phyloP scores from a whole-genome alignment of 352 stramenopile genomes.

The Globisporangium mamillatum region DNA sequence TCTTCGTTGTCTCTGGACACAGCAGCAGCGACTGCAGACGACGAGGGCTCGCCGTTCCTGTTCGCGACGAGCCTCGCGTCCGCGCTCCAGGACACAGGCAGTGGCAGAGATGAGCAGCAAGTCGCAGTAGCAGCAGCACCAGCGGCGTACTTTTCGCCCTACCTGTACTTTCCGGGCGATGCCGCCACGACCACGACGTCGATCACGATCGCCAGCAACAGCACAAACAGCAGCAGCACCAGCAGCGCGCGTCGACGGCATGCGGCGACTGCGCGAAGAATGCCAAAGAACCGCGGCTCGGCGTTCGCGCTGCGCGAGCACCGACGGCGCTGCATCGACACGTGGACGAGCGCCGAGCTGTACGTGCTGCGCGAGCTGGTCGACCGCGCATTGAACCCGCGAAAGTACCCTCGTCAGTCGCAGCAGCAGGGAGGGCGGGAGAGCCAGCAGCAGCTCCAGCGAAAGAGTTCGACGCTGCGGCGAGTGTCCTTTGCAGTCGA shows the following conservation, averaged over 20 bases:
- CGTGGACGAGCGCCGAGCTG: constrained; percentile 56
- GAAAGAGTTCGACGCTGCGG: constrained; percentile 13
- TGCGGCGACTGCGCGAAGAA: not conserved
- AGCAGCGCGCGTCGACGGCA: not conserved
- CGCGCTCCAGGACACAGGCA: constrained; percentile 6
- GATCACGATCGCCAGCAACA: not conserved
- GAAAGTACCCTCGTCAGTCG: constrained; percentile 15
- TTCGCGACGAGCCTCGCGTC: constrained; percentile 18
- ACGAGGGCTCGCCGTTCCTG: constrained; percentile 7
- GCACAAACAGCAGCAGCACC: constrained; percentile 5
- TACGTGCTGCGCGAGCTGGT: constrained; percentile 56
- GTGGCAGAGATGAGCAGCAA: not conserved
- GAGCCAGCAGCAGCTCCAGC: constrained; percentile 20
- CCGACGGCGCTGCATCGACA: constrained; percentile 40
- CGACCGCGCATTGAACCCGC: constrained; percentile 33
- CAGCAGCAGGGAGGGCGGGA: constrained; percentile 6
- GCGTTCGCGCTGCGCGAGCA: constrained; percentile 19
- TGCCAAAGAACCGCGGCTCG: constrained; percentile 15
- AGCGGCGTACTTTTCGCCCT: constrained; percentile 16
- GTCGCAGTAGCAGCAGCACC: not conserved
- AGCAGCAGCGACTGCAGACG: not conserved
- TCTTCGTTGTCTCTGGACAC: not conserved
- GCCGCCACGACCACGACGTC: not conserved
- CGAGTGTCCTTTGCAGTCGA: constrained; percentile 20
- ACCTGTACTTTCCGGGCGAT: constrained; percentile 17